Base-by-base conservation (phyloP, 192 early-diverging fungal genomes). In the Allomyces javanicus region DNA sequence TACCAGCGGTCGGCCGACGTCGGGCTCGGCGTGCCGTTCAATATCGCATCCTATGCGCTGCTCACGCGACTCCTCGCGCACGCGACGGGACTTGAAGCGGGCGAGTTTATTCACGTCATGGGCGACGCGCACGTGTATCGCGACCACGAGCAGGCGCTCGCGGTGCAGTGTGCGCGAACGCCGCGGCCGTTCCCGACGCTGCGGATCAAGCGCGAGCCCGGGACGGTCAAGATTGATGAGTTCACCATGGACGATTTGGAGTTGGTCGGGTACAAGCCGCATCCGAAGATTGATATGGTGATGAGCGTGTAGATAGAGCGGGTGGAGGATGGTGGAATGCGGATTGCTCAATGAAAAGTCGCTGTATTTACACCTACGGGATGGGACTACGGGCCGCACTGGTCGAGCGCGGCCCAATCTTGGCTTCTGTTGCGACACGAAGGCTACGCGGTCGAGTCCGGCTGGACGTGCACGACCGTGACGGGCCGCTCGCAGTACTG, bases 11-110 rank as follows among this genome's bases (percentile, higher is more conserved):
- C 91, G 1, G 89, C 89, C 72, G 96, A 99, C 69, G 81, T 99
- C 76, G 96, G 96, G 9, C 78, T 99, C 24, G 96, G 96, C 22
- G 92, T 99, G 0, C 96, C 96, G 1, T 99, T 99, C 73, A 99
- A 99, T 71, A 96, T 99, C 75, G 91, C 96, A 6, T 92, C 89
- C 24, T 99, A 99, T 70, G 88, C 94, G 1, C 69, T 99, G 11
- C 77, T 99, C 14, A 95, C 92, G 12, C 77, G 86, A 62, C 80
- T 99, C 75, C 81, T 99, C 66, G 93, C 94, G 0, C 83, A 93
- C 66, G 86, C 94, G 7, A 91, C 88, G 3, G 89, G 87, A 7
- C 71, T 89, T 33, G 74, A 82, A 45, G 88, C 91, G 9, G 90
- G 90, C 3, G 81, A 84, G 69, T 89, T 99, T 71, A 83, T 94